Conservation (phyloP, 164 flowering plant species). For the Nymphaea thermarum region DNA sequence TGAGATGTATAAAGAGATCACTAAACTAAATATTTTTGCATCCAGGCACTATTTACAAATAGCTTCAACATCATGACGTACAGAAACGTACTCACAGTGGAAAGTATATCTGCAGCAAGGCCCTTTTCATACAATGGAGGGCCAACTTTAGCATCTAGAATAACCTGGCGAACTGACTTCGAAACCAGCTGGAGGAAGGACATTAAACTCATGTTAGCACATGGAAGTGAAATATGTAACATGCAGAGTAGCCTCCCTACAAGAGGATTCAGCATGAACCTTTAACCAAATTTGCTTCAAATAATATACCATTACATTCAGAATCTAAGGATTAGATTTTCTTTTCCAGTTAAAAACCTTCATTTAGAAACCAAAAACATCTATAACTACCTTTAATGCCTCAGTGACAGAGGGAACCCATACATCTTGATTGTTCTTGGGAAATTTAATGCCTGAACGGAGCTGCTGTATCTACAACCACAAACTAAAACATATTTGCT, state of each 20-base stretch:
- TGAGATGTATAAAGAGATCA: background rate
- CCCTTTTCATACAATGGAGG: conserved; percentile 85
- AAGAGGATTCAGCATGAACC: background rate
- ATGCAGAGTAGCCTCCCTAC: background rate
- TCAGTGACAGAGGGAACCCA: conserved; percentile 59
- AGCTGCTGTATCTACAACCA: conserved; percentile 62
- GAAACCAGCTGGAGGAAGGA: conserved; percentile 42
- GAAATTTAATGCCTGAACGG: conserved; percentile 22
- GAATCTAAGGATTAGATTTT: background rate
- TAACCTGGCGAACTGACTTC: conserved; percentile 61
- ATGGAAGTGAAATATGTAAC: background rate
- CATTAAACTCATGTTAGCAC: background rate
- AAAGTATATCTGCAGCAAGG: conserved; percentile 68
- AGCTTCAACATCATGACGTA: background rate
- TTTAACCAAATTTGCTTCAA: too few species aligned
- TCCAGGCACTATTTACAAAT: too few species aligned
- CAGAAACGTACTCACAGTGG: conserved; percentile 40
- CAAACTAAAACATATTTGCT: conserved; percentile 15
- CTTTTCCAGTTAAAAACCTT: background rate
- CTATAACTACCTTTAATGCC: conserved; percentile 51
- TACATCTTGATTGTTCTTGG: conserved; percentile 27
- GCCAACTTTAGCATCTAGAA: conserved; percentile 92
- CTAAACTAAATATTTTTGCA: background rate
- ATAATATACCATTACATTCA: background rate
- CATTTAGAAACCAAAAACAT: background rate